phyloP scores from a whole-genome alignment of 164 flowering plant species.

The Buxus sempervirens region DNA sequence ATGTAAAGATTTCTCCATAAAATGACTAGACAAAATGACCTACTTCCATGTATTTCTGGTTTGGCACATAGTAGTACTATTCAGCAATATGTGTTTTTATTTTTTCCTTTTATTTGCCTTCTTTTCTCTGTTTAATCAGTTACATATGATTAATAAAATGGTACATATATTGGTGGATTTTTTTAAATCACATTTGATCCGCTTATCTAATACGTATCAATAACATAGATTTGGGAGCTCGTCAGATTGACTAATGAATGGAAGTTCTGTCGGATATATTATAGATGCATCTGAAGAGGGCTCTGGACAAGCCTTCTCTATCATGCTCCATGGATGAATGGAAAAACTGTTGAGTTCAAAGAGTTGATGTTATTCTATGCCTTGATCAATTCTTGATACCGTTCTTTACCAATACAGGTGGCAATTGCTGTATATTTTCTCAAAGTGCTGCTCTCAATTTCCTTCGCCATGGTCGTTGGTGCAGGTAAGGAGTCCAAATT shows the following conservation, averaged over 20 bases:
- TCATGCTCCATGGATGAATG: not conserved
- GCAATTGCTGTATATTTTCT: conserved; percentile 37
- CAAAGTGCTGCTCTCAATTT: conserved; percentile 37
- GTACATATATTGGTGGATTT: too few relatives aligned
- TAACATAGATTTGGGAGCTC: not conserved
- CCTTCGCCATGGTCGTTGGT: conserved; percentile 35
- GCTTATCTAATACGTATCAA: not conserved
- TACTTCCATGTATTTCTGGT: not conserved
- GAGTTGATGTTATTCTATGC: not conserved
- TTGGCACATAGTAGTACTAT: too few relatives aligned
- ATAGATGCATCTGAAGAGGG: not conserved
- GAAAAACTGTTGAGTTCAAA: not conserved
- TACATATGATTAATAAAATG: too few relatives aligned
- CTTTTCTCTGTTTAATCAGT: too few relatives aligned
- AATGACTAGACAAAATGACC: not conserved
- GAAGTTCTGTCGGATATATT: not conserved
- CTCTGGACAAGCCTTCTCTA: not conserved
- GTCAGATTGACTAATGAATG: not conserved
- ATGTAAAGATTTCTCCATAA: not conserved
- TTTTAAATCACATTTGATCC: too few relatives aligned
- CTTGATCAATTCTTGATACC: not conserved
- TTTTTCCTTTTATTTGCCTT: too few relatives aligned
- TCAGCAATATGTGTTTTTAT: too few relatives aligned
- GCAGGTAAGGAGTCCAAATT: conserved; percentile 40
- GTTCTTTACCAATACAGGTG: conserved; percentile 34